These are phyloP conservation scores for Alternaria sp. DNA, from an alignment of 2,329 filamentous ascomycete species.

Conservation along the genomic window DNA sequence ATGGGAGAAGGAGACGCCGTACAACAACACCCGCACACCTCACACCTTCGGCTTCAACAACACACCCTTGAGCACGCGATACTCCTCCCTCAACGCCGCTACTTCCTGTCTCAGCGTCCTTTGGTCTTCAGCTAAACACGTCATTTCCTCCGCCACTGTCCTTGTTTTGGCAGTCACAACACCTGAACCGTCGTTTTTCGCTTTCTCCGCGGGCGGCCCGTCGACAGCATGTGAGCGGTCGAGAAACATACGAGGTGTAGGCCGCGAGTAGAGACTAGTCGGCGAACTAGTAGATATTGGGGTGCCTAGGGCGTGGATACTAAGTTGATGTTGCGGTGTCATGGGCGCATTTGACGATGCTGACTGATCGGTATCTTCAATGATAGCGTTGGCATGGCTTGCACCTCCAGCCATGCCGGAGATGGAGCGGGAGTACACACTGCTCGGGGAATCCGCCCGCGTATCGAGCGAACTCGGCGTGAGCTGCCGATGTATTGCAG, in stretches of 20 bases:
- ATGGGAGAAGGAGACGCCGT: background rate
- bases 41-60: constrained; percentile 16
- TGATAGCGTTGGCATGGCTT: background rate
- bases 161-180: background rate
- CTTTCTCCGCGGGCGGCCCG: background rate
- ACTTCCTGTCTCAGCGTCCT: constrained; percentile 22
- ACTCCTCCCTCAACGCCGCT: constrained; percentile 22
- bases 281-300: background rate
- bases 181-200: background rate
- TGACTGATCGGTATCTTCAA: background rate
- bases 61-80: constrained; percentile 18
- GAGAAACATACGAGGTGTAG: background rate
- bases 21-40: background rate
- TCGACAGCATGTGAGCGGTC: background rate
- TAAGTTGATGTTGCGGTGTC: background rate
- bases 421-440: constrained; percentile 9
- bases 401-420: background rate
- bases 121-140: constrained; percentile 14
- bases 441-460: constrained; percentile 1
- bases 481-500: background rate
- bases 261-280: background rate
- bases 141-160: background rate
- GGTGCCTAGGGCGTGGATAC: background rate
- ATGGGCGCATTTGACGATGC: background rate
- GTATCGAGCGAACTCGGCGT: background rate